These are phyloP conservation scores for Coniochaeta sp. DNA, from an alignment of 2,329 filamentous ascomycete genomes.

Conservation along the genomic window DNA sequence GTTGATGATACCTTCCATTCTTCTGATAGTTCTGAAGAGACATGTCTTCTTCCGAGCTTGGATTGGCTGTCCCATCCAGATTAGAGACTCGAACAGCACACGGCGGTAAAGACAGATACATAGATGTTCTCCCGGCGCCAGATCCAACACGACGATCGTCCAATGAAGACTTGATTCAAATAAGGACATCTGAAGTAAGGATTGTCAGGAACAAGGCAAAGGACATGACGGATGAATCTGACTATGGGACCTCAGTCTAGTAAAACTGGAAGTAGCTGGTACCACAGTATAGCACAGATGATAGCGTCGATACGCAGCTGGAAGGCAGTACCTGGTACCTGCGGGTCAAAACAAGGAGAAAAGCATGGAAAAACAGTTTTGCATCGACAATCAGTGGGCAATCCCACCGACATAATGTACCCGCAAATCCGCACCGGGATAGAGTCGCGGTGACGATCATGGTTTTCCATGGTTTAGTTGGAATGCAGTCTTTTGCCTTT, in stretches of 20 bases:
- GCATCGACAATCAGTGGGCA: background rate
- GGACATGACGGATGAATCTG: background rate
- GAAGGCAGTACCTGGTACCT: background rate
- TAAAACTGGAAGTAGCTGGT: background rate
- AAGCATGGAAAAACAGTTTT: background rate
- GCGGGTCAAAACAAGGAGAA: background rate
- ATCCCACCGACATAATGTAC: background rate
- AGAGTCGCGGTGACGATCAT: background rate
- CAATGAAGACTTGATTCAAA: background rate
- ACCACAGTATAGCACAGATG: background rate
- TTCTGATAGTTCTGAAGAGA: too few species aligned
- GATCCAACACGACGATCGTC: background rate
- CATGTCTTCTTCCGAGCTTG: background rate
- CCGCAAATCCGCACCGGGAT: background rate
- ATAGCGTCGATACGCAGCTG: too few species aligned
- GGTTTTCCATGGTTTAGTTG: background rate
- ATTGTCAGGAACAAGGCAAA: background rate
- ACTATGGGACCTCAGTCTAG: background rate
- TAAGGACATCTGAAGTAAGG: background rate
- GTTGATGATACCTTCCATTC: background rate
- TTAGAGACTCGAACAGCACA: too few species aligned
- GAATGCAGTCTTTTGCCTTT: background rate
- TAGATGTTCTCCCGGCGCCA: too few species aligned
- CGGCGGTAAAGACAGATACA: too few species aligned
- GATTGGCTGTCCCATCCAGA: too few species aligned